phyloP scores from a whole-genome alignment of 257 asterid species.

The Solanum piurae region DNA sequence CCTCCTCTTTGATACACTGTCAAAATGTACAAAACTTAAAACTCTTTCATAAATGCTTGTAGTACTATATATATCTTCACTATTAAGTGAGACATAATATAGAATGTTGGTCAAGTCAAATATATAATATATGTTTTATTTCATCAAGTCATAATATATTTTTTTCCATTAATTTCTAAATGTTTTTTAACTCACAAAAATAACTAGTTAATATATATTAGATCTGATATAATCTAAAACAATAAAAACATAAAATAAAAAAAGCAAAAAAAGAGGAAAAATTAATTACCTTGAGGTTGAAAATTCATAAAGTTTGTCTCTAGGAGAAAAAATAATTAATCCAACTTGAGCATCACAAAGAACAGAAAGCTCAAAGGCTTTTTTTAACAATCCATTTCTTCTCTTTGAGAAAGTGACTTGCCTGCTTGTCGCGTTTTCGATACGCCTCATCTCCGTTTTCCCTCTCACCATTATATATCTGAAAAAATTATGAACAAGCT shows the following conservation, averaged over 20 bases:
- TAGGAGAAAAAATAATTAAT: slow-evolving; percentile 63
- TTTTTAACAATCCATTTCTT: slow-evolving; percentile 65
- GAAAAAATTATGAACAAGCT: neutral
- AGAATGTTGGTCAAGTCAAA: neutral
- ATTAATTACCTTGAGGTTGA: slow-evolving; percentile 52
- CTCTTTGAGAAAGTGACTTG: slow-evolving; percentile 93
- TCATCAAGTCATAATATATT: neutral
- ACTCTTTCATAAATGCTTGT: neutral
- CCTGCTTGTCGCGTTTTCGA: slow-evolving; percentile 81
- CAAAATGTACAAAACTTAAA: neutral
- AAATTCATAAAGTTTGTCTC: slow-evolving; percentile 70
- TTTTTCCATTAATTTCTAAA: neutral
- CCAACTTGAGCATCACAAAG: slow-evolving; percentile 85
- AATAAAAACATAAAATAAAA: neutral
- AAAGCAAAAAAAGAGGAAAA: neutral
- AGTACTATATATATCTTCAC: neutral
- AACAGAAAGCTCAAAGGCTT: slow-evolving; percentile 79
- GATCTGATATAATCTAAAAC: neutral
- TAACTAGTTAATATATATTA: neutral
- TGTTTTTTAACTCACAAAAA: neutral
- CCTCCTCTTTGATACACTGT: neutral
- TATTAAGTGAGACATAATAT: neutral
- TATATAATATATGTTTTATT: neutral
- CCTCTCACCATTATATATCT: slow-evolving; percentile 63
- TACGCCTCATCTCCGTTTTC: slow-evolving; percentile 86